These are phyloP conservation scores for Paxillus involutus DNA, from an alignment of 768 basidiomycete species.

Conservation along the genomic window DNA sequence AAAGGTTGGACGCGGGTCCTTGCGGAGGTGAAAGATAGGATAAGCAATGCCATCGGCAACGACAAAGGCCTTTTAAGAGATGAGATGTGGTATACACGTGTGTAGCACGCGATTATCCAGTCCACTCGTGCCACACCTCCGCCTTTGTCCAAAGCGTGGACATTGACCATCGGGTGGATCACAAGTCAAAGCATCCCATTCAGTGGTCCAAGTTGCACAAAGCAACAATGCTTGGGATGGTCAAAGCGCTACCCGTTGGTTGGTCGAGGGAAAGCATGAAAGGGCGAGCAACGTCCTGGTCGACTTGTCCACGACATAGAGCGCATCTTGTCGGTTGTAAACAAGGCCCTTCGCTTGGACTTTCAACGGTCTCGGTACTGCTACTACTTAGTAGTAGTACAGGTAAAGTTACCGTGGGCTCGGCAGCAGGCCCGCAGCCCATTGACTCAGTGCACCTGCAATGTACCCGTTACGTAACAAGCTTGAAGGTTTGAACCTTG, in stretches of 20 bases:
- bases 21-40: conserved; percentile 8
- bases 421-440: not conserved
- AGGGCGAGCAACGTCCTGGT: no score
- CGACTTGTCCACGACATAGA: no score
- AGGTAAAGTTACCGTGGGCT: not conserved
- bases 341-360: no score
- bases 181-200: conserved; percentile 12
- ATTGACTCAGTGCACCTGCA: no score
- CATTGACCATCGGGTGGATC: not conserved
- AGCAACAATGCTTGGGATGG: not conserved
- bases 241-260: conserved; percentile 2
- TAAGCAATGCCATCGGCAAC: conserved; percentile 23
- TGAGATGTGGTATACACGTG: conserved; percentile 33
- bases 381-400: no score
- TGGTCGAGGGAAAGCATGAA: not conserved
- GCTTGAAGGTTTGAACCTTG: not conserved
- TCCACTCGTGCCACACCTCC: conserved; percentile 9
- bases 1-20: not conserved
- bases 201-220: not conserved
- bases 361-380: no score
- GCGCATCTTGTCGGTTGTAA: no score
- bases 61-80: conserved; percentile 28
- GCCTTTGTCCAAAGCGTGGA: conserved; percentile 17
- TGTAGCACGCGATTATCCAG: conserved; percentile 31
- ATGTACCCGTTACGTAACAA: no score